Conservation (phyloP, 345 rosid species). For the Syzygium oleosum region DNA sequence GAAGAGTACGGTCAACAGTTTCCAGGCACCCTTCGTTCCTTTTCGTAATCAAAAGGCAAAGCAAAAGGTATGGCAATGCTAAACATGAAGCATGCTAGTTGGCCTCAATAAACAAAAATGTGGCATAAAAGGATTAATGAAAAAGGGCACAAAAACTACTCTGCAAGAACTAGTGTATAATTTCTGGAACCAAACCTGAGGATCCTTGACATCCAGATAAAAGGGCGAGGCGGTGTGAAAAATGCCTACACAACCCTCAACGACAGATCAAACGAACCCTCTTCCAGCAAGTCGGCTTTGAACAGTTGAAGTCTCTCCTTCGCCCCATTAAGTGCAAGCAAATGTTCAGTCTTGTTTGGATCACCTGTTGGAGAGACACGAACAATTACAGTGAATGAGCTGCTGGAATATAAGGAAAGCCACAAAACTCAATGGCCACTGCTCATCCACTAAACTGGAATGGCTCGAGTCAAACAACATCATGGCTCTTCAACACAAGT, state of each 20-base stretch:
- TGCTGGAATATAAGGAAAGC: neutral
- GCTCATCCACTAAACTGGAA: neutral
- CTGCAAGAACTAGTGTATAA: neutral
- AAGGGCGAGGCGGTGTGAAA: constrained; percentile 87
- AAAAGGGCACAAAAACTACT: neutral
- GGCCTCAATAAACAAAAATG: neutral
- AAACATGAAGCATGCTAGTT: neutral
- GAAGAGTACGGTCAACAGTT: neutral
- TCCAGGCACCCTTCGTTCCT: neutral
- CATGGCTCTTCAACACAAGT: too few species aligned
- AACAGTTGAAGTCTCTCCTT: constrained; percentile 53
- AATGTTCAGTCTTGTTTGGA: constrained; percentile 58
- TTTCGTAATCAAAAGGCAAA: neutral
- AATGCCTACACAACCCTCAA: constrained; percentile 69
- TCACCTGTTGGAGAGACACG: constrained; percentile 25
- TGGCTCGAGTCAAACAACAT: neutral
- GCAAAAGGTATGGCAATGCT: neutral
- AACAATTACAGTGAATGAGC: neutral
- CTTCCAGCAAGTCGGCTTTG: constrained; percentile 63
- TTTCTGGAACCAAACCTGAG: constrained; percentile 39
- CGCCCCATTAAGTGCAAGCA: constrained; percentile 65
- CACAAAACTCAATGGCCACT: neutral
- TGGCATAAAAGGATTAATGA: neutral
- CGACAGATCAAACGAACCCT: constrained; percentile 61
- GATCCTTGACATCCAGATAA: constrained; percentile 61